These are phyloP conservation scores for Trichocladium uniseriatum DNA, from an alignment of 495 filamentous ascomycete genomes.

Conservation along the genomic window DNA sequence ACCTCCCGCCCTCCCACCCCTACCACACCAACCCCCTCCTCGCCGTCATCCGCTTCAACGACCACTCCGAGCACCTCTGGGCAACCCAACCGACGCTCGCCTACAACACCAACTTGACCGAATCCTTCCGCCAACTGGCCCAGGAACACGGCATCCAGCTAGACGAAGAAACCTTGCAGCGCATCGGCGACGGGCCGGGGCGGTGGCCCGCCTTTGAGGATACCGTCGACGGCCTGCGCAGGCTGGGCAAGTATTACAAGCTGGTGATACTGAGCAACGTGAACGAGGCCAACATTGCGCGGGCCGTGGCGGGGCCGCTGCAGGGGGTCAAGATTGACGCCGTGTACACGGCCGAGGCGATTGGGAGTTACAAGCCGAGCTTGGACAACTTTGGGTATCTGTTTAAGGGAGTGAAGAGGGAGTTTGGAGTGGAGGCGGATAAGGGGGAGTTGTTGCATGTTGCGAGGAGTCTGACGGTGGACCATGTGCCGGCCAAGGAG, in stretches of 20 bases:
- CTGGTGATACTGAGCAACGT: slow-evolving; percentile 67
- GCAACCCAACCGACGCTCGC: slow-evolving; percentile 39
- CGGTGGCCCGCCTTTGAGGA: slow-evolving; percentile 59
- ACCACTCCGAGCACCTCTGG: slow-evolving; percentile 32
- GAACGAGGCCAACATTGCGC: slow-evolving; percentile 51
- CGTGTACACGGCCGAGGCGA: slow-evolving; percentile 63
- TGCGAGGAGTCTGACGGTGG: slow-evolving; percentile 59
- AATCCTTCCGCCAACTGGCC: slow-evolving; percentile 39
- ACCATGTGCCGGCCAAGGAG: slow-evolving; percentile 60
- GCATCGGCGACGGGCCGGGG: slow-evolving; percentile 48
- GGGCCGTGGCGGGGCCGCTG: slow-evolving; percentile 41
- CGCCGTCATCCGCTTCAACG: slow-evolving; percentile 28
- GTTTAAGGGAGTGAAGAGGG: slow-evolving; percentile 42
- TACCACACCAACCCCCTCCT: slow-evolving; percentile 28
- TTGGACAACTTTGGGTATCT: slow-evolving; percentile 58
- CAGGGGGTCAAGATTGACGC: slow-evolving; percentile 47
- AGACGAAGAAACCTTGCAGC: slow-evolving; percentile 21
- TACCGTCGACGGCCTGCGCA: slow-evolving; percentile 48
- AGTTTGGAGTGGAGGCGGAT: slow-evolving; percentile 45
- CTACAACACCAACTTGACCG: slow-evolving; percentile 49
- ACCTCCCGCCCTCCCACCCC: slow-evolving; percentile 34
- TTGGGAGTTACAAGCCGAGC: slow-evolving; percentile 69
- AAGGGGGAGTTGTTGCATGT: slow-evolving; percentile 54
- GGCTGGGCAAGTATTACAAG: slow-evolving; percentile 51
- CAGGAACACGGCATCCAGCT: slow-evolving; percentile 31